Percentiles rank a stretch among this genome's conserved stretches.
phyloP scores from a whole-genome alignment of 2,329 filamentous ascomycete species.

The Aspergillus sojae region DNA sequence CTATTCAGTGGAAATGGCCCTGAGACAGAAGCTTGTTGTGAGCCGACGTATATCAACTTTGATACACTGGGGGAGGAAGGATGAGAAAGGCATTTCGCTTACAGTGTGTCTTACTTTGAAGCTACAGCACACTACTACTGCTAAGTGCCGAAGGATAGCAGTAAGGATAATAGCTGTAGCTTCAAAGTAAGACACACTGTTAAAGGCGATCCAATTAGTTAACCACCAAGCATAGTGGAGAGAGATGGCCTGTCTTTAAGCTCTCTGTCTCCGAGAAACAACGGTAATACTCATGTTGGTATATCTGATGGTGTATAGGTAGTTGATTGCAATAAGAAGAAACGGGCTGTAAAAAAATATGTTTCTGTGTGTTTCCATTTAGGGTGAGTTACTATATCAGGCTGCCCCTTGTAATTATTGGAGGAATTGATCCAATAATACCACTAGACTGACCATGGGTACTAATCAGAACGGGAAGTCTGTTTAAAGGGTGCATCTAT shows the following conservation, averaged over 20 bases:
- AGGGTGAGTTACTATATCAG: neutral
- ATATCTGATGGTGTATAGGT: neutral
- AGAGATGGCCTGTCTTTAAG: neutral
- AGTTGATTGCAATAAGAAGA: neutral
- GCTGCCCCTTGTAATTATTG: neutral
- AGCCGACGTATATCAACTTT: neutral
- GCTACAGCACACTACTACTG: neutral
- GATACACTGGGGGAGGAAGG: neutral
- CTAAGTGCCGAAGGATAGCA: no score
- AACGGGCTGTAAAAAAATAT: neutral
- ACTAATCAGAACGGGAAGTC: no score
- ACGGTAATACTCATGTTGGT: neutral
- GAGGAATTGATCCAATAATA: neutral
- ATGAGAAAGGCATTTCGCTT: neutral
- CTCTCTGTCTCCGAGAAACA: neutral
- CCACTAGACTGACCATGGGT: neutral
- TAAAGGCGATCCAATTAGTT: neutral
- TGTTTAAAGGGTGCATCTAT: no score
- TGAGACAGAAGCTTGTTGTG: neutral
- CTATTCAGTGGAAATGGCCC: neutral
- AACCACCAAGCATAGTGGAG: no score
- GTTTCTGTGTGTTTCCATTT: neutral
- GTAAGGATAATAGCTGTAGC: no score
- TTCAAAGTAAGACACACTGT: no score
- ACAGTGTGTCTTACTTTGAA: neutral